A percentile compares a stretch with the other conserved stretches of the same genome.
These are phyloP conservation scores for Penicillium sp. DNA, from an alignment of 2,329 filamentous ascomycete species.

Conservation along the genomic window DNA sequence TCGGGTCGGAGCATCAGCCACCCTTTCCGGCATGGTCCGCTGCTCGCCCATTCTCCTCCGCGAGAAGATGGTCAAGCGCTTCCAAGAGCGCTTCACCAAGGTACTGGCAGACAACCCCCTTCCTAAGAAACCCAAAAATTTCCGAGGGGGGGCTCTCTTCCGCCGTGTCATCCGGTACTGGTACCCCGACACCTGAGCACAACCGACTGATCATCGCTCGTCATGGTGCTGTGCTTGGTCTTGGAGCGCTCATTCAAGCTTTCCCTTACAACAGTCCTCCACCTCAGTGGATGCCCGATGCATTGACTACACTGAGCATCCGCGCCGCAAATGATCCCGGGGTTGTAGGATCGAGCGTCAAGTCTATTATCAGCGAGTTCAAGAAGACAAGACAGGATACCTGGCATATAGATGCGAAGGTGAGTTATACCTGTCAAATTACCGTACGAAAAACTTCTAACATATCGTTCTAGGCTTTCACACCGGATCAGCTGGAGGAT, in stretches of 20 bases:
- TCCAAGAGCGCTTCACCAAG: conserved; percentile 76
- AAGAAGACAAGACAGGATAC: conserved; percentile 99
- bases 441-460: conserved; percentile 5
- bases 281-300: conserved; percentile 88
- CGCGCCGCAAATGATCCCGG: conserved; percentile 85
- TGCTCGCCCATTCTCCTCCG: conserved; percentile 84
- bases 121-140: conserved; percentile 61
- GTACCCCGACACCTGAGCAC: conserved; percentile 51
- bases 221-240: conserved; percentile 86
- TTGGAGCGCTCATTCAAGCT: conserved; percentile 88
- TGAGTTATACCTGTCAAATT: conserved; percentile 47
- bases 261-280: conserved; percentile 96
- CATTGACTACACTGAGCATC: conserved; percentile 78
- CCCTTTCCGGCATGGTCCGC: conserved; percentile 94
- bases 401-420: conserved; percentile 97
- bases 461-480: conserved; percentile 64
- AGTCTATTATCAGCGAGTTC: conserved; percentile 90
- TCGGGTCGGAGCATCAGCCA: conserved; percentile 85
- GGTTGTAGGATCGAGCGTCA: conserved; percentile 92
- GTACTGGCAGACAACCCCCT: conserved; percentile 81
- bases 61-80: conserved; percentile 68
- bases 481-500: conserved; percentile 88
- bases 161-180: conserved; percentile 43
- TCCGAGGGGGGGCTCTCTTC: conserved; percentile 39
- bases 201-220: conserved; percentile 76